These are phyloP conservation scores for Colletotrichum karsti DNA, from an alignment of 2,329 filamentous ascomycete genomes.

Conservation along the genomic window DNA sequence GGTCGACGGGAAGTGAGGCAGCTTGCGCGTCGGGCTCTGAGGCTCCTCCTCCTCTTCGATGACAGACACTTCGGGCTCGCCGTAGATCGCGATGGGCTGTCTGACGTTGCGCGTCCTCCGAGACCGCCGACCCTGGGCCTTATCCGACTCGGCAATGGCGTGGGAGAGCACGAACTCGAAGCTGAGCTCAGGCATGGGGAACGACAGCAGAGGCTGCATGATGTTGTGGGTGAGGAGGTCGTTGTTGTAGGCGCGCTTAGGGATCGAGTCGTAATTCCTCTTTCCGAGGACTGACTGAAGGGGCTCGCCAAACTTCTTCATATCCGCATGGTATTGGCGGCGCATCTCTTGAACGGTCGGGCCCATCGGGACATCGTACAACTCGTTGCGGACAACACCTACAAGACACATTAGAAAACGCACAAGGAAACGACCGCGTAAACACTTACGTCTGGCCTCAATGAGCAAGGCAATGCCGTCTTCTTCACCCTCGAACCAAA, in stretches of 20 bases:
- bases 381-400: slow-evolving; percentile 12
- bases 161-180: slow-evolving; percentile 21
- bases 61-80: slow-evolving; percentile 16
- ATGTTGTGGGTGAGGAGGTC: slow-evolving; percentile 16
- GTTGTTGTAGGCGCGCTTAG: slow-evolving; percentile 22
- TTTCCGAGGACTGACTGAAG: not conserved
- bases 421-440: too few species aligned
- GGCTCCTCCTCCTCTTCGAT: slow-evolving; percentile 27
- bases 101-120: slow-evolving; percentile 14
- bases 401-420: not conserved
- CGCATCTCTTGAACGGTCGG: slow-evolving; percentile 6
- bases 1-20: slow-evolving; percentile 21
- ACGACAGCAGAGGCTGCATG: slow-evolving; percentile 12
- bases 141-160: slow-evolving; percentile 12
- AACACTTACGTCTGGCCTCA: slow-evolving; percentile 18
- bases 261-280: slow-evolving; percentile 10
- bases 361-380: slow-evolving; percentile 4
- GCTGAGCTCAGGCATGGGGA: slow-evolving; percentile 21
- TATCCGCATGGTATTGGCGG: not conserved
- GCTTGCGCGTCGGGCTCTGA: slow-evolving; percentile 15
- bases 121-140: not conserved
- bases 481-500: slow-evolving; percentile 13
- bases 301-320: slow-evolving; percentile 11
- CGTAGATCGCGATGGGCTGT: slow-evolving; percentile 14
- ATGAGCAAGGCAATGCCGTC: slow-evolving; percentile 1